Base-by-base conservation (phyloP, 225 moss, liverwort and hornwort species). In the Thuidium tamariscinum region DNA sequence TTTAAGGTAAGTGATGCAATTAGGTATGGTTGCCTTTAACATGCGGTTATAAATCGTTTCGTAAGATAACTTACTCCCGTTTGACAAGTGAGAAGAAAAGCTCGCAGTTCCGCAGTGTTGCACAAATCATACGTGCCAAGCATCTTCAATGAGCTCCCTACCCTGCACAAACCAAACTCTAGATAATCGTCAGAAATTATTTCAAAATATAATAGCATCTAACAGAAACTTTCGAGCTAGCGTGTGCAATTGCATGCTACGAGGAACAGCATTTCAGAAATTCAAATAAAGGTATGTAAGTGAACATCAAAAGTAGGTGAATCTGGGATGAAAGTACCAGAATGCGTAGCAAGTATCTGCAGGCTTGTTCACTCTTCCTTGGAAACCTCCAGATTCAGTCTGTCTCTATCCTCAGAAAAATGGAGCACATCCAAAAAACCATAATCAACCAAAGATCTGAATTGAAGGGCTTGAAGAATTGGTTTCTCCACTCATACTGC, bases 291-390 rank as follows among this genome's bases (percentile, higher is more conserved):
- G 79, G 16, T 46, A 13, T 19, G 66, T 13, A 65, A 64, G 60
- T 64, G 82, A 22, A 71, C 26, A 79, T 54, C 21, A 46, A 64
- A 70, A 68, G 59, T 41, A 82, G 41, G 46, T 46, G 63, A 77
- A 59, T 21, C 44, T 76, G 67, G 42, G 37, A 62, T 81, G 51
- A 18, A 89, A 84, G 39, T 95, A 97, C 99, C 99, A 99, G 89
- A 99, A 99, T 66, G 99, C 99, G 82, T 99, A 99, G 86, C 99
- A 99, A 73, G 97, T 90, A 67, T 99, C 99, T 41, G 96, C 95
- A 88, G 92, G 94, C 87, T 99, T 99, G 89, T 99, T 96, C 41
- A 91, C 88, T 89, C 99, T 93, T 88, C 99, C 97, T 91, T 97
- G 99, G 69, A 99, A 97, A 44, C 99, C 99, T 91, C 99, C 97